Evolutionary conservation across 768 basidiomycete genomes (phyloP).

Genomic region (Boletus bicolor): DNA sequence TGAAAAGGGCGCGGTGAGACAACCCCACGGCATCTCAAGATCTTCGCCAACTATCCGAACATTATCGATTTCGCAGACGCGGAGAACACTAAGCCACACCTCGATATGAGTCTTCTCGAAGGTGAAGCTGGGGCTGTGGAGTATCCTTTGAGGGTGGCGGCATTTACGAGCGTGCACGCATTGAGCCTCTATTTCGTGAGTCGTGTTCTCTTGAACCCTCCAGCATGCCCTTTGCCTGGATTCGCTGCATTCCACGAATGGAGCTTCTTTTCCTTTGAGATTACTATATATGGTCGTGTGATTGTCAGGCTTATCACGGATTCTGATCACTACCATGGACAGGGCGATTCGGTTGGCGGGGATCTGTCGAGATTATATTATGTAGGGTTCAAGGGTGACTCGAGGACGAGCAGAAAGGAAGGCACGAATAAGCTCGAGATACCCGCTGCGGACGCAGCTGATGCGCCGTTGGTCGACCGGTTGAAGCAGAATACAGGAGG

Average conservation of each 20-base stretch:
- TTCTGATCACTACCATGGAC: conserved; percentile 3
- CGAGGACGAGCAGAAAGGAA: conserved; percentile 51
- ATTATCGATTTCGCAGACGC: conserved; percentile 79
- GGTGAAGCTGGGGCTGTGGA: conserved; percentile 67
- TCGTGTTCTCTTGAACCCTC: conserved; percentile 19
- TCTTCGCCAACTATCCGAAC: conserved; percentile 70
- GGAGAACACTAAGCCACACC: conserved; percentile 64
- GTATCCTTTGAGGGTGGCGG: conserved; percentile 73
- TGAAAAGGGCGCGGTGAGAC: conserved; percentile 66
- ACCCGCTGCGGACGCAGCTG: conserved; percentile 77
- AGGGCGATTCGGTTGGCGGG: conserved; percentile 69
- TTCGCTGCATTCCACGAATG: neutral
- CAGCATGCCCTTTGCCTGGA: conserved; percentile 17
- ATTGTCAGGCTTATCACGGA: conserved; percentile 14
- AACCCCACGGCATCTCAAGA: conserved; percentile 70
- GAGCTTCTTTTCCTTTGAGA: conserved; percentile 12
- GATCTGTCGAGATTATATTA: conserved; percentile 70
- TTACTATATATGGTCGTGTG: conserved; percentile 20
- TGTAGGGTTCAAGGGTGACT: conserved; percentile 80
- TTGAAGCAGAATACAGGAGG: conserved; percentile 54
- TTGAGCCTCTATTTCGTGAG: conserved; percentile 80
- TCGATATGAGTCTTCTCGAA: conserved; percentile 68
- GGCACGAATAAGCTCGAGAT: conserved; percentile 65
- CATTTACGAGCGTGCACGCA: conserved; percentile 71
- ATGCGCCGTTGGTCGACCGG: conserved; percentile 63